Percentiles rank a stretch among this genome's conserved stretches.
These are phyloP conservation scores for Yamadazyma epiphylla DNA, from an alignment of 1,139 yeast species.

Conservation along the genomic window DNA sequence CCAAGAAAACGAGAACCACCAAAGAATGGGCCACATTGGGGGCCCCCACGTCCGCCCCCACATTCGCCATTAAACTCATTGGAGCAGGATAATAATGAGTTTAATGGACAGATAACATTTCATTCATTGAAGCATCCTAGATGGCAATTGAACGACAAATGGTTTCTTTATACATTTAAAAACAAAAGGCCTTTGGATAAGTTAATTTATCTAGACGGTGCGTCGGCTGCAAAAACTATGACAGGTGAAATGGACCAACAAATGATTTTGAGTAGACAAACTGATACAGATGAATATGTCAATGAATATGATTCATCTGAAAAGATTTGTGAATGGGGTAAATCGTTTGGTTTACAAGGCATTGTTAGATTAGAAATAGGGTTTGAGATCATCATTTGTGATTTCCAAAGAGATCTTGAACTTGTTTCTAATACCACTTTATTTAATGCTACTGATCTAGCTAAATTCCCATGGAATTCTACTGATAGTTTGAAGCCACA, in stretches of 20 bases:
- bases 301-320: slow-evolving; percentile 41
- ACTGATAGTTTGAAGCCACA: slow-evolving; percentile 16
- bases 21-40: slow-evolving; percentile 5
- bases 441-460: slow-evolving; percentile 25
- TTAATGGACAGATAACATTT: too few relatives aligned
- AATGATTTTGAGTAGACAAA: slow-evolving; percentile 28
- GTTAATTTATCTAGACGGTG: slow-evolving; percentile 51
- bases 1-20: not conserved
- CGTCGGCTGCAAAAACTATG: slow-evolving; percentile 50
- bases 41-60: slow-evolving; percentile 6
- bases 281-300: slow-evolving; percentile 19
- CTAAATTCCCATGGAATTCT: slow-evolving; percentile 29
- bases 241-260: slow-evolving; percentile 64
- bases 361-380: slow-evolving; percentile 52
- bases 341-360: slow-evolving; percentile 47
- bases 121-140: too few relatives aligned
- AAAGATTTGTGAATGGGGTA: slow-evolving; percentile 51
- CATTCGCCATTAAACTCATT: not conserved
- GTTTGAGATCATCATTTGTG: slow-evolving; percentile 52
- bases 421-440: slow-evolving; percentile 41
- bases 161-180: slow-evolving; percentile 34
- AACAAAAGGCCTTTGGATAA: slow-evolving; percentile 41
- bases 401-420: slow-evolving; percentile 34
- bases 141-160: not conserved
- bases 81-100: not conserved